Evolutionary conservation across 768 basidiomycete genomes (phyloP), one percentile per base, ranked within the genome.

Genomic region (Fomitopsis pulvina): DNA sequence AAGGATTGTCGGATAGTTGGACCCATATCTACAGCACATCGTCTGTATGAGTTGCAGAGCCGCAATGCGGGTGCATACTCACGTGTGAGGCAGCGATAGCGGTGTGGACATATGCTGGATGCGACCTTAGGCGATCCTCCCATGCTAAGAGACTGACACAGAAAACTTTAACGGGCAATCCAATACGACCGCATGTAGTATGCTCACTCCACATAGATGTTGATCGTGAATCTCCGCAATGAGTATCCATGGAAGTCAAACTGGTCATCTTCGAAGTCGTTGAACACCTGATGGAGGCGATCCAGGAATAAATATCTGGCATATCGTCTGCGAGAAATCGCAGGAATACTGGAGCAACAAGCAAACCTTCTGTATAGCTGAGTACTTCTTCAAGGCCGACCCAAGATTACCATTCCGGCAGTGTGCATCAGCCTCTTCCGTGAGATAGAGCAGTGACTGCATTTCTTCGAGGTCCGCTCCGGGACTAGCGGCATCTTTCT

Each of bases 231-330:
- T 58, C 89, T 92, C 47, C 96, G 83, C 57, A 97, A 57, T 56
- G 90, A 90, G 66, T 97, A 99, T 6, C 87, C 82, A 64, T 99
- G 96, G 75, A 99, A 99, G 66, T 99, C 96, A 58, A 87, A 97
- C 67, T 98, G 93, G 60, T 96, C 94, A 57, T 97, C 92, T 55
- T 96, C 92, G 55, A 88, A 79, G 46, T 87, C 87, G 47, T 85
- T 77, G 64, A 95, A 97, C 14, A 84, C 69, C 89, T 90, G 52
- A 34, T 26, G 30, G 14, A 16, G 14, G 25, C 27, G 41, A 18
- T 30, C n/a, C n/a, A n/a, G n/a, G n/a, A n/a, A n/a, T n/a, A n/a
- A 46, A 32, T 22, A 18, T 49, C 41, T 40, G 25, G 11, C 24
- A 8, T n/a, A 24, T 42, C 14, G 39, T 25, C 21, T 21, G 45